Evolutionary conservation across 352 stramenopile genomes (phyloP), one percentile per base, ranked within the genome.

Genomic region (Phytophthora aleatoria): DNA sequence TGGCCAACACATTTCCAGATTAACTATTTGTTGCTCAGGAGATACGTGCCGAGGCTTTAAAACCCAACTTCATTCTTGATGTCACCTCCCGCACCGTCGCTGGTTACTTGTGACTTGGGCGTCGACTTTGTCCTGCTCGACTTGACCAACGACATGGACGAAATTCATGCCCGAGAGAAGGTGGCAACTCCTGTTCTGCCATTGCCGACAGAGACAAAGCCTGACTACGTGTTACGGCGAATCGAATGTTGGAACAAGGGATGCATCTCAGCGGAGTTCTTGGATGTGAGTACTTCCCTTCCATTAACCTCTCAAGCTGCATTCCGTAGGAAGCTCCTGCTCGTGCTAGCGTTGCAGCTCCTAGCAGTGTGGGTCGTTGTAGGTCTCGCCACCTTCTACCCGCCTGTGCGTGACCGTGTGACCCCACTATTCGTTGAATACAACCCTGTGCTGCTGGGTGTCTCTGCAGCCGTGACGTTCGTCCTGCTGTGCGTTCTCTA

Each of bases 301-400:
- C 73, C 69, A 12, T 49, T 78, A 10, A 44, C 47, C 1, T 50
- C 57, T 24, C 72, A 77, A 62, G 61, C 65, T 16, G 50, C 61
- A 8, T 80, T 81, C 56, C 73, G 73, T 3, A 51, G 62, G 24
- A 79, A 76, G n/a, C 28, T 81, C 24, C 63, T 81, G 15, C 20
- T 64, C 13, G 49, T 81, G 20, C 54, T 74, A 35, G 67, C 71
- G 31, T 10, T 69, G 42, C 69, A 79, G 35, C 49, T 82, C 16
- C 31, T 77, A 3, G 48, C 42, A 41, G 61, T 79, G 8, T 69
- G 67, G 52, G n/a, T 61, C 2, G 51, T 64, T 11, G 61, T 77
- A 10, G 64, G 59, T 10, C 26, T 77, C 6, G 69, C 49, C 27
- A 68, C 57, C 8, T 74, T 68, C 45, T 56, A 71, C 20, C 42